Evolutionary conservation across 78 protist species (phyloP), one percentile per base, ranked within the genome.

Genomic region (Planoprotostelium fungivorum): DNA sequence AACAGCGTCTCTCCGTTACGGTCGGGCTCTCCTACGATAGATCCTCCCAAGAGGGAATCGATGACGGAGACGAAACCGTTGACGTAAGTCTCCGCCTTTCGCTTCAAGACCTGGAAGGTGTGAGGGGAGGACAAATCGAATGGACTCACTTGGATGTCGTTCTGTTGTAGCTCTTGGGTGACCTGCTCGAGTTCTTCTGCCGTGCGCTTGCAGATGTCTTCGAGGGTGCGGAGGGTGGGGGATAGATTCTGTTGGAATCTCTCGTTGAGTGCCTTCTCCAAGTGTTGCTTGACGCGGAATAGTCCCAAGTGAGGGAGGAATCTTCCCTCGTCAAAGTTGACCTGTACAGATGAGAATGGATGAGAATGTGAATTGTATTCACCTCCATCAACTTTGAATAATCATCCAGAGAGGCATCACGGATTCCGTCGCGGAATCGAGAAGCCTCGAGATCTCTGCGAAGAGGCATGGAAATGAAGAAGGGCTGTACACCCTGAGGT

Each of bases 11-110:
- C 92, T 29, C 97, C 97, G 88, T 38, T 86, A 29, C 63, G 84
- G 87, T 93, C 95, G 0, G 97, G 95, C 35, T 95, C 93, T 29
- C 94, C 94, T 35, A 89, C 91, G 28, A 92, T 91, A 37, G 95
- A 89, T 34, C 94, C 96, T 16, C 91, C 94, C 0, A 94, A 1
- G 25, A 94, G 90, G 29, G 91, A 0, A 51, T 94, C 96, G 29
- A 94, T 51, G 38, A 86, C 91, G 31, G 36, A 39, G 63, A 91
- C 89, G 86, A 94, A 94, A 1, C 84, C 63, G 0, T 90, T 63
- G 37, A 94, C 93, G 36, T 88, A 94, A 1, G 39, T 37, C 36
- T 87, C 51, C 16, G 89, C 94, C 38, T 94, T 89, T 0, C 37
- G 36, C 35, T 88, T 89, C 0, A 93, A 73, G 5, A 87, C 63